These are phyloP conservation scores for Candida stauntonica DNA, from an alignment of 805 yeast genomes.

Conservation along the genomic window DNA sequence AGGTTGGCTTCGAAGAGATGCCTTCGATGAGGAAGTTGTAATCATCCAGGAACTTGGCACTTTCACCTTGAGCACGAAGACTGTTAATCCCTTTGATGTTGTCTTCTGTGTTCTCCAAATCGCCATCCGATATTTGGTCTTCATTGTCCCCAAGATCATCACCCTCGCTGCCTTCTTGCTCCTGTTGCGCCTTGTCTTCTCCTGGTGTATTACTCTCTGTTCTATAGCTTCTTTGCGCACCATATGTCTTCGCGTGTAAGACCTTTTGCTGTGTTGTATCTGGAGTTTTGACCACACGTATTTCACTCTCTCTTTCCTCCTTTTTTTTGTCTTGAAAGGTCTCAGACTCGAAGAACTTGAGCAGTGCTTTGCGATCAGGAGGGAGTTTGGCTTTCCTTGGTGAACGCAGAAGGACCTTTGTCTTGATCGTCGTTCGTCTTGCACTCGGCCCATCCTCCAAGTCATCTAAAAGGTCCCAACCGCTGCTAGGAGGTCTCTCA, in stretches of 20 bases:
- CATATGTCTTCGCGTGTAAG: conserved; percentile 8
- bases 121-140: too few relatives aligned
- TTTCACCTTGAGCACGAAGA: conserved; percentile 33
- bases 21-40: conserved; percentile 30
- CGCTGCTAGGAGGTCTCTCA: neutral
- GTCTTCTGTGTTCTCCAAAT: too few relatives aligned
- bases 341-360: conserved; percentile 13
- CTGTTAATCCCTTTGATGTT: conserved; percentile 25
- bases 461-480: conserved; percentile 12
- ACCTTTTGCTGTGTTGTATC: too few relatives aligned
- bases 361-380: conserved; percentile 10
- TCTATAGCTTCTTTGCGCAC: conserved; percentile 4
- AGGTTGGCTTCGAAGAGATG: conserved; percentile 16
- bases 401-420: conserved; percentile 7
- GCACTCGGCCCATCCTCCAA: conserved; percentile 3
- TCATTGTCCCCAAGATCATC: too few relatives aligned
- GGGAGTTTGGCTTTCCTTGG: conserved; percentile 7
- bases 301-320: neutral
- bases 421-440: conserved; percentile 2
- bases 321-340: neutral
- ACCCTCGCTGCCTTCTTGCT: neutral
- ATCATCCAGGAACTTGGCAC: conserved; percentile 32
- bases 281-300: neutral
- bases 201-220: conserved; percentile 14
- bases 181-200: conserved; percentile 4